Percentiles rank a stretch among this genome's conserved stretches.
phyloP scores from a whole-genome alignment of 345 rosid species.

The Boechera divaricarpa region DNA sequence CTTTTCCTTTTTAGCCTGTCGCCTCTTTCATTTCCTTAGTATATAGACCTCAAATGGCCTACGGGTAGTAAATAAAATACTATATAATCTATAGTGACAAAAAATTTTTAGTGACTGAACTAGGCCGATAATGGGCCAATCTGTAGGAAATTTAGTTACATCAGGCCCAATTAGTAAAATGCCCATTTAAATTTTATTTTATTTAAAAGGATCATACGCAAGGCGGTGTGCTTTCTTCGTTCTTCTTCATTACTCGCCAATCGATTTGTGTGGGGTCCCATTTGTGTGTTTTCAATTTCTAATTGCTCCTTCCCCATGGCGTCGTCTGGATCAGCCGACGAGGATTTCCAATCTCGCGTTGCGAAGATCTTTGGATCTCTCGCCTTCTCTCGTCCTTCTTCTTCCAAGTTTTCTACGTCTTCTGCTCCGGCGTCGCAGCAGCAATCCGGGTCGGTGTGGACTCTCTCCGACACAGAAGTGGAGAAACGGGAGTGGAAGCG shows the following conservation, averaged over 20 bases:
- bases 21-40: constrained; percentile 33
- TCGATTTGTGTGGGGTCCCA: constrained; percentile 14
- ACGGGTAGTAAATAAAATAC: background rate
- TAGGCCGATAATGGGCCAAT: constrained; percentile 12
- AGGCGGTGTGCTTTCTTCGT: constrained; percentile 15
- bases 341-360: constrained; percentile 61
- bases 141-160: background rate
- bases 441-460: constrained; percentile 50
- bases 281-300: constrained; percentile 18
- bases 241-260: background rate
- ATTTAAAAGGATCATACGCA: constrained; percentile 5
- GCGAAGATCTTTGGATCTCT: constrained; percentile 66
- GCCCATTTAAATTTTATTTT: background rate
- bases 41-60: constrained; percentile 16
- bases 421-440: constrained; percentile 35
- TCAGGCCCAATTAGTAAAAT: constrained; percentile 8
- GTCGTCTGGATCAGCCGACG: constrained; percentile 53
- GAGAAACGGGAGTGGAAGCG: constrained; percentile 48
- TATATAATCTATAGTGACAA: background rate
- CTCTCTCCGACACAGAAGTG: constrained; percentile 46
- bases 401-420: constrained; percentile 35
- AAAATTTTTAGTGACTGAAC: background rate
- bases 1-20: constrained; percentile 40
- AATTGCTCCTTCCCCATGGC: constrained; percentile 35
- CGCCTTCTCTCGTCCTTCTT: constrained; percentile 47